A percentile compares a stretch with the other conserved stretches of the same genome.
Conservation (phyloP, 495 filamentous ascomycete genomes). For the Chaetomium tenue region DNA sequence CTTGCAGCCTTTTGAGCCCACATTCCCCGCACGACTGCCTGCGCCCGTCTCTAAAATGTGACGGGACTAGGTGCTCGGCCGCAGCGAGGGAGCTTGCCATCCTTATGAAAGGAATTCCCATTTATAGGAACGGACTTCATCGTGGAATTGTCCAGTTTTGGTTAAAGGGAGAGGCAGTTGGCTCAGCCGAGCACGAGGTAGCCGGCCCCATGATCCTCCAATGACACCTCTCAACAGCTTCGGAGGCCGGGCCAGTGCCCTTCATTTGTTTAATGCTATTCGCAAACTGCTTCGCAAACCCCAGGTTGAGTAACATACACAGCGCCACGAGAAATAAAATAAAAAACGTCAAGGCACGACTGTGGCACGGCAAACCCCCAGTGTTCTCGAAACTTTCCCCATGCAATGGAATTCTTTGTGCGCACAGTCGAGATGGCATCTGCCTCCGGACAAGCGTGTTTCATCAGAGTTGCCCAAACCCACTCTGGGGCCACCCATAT, state of each 20-base stretch:
- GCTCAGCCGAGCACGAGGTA: background rate
- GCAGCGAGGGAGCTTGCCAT: slow-evolving; percentile 4
- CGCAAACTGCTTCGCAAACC: background rate
- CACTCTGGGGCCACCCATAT: background rate
- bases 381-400: background rate
- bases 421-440: background rate
- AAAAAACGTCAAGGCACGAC: background rate
- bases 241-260: background rate
- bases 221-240: background rate
- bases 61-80: background rate
- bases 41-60: background rate
- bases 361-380: background rate
- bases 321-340: background rate
- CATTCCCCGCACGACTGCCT: background rate
- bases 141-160: background rate
- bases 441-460: slow-evolving; percentile 5
- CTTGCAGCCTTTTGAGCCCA: background rate
- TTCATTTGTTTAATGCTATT: background rate
- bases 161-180: background rate
- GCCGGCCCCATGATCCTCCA: slow-evolving; percentile 2
- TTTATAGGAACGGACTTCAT: slow-evolving; percentile 15
- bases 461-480: slow-evolving; percentile 7
- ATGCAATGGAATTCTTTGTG: background rate
- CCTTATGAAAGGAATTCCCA: slow-evolving; percentile 20
- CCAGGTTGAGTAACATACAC: background rate